Evolutionary conservation across 192 early-diverging fungal genomes (phyloP).

Genomic region (Mortierella antarctica): DNA sequence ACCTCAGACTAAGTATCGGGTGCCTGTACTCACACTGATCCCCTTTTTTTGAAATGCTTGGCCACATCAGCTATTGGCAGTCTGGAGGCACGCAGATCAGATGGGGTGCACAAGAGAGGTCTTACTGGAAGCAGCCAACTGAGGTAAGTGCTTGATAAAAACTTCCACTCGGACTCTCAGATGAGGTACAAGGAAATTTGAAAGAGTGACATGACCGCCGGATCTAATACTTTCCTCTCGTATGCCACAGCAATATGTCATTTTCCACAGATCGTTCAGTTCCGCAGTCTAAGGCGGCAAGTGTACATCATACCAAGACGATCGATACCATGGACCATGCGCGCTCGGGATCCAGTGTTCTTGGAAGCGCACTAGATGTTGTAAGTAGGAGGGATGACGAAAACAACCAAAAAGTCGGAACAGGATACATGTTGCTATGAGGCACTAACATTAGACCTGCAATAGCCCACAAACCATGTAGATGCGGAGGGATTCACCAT

Average conservation of each 20-base stretch:
- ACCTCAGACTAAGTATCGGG: too few species aligned
- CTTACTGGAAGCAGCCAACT: constrained; percentile 43
- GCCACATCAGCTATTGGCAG: constrained; percentile 2
- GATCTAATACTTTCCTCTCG: not conserved
- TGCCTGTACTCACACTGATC: too few species aligned
- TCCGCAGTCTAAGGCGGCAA: constrained; percentile 32
- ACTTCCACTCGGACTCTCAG: too few species aligned
- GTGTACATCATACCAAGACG: constrained; percentile 9
- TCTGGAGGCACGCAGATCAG: constrained; percentile 27
- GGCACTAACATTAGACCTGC: not conserved
- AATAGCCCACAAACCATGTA: constrained; percentile 29
- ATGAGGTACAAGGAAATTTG: not conserved
- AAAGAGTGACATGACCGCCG: not conserved
- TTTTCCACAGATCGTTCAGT: constrained; percentile 42
- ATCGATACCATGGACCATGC: constrained; percentile 18
- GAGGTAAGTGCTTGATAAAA: constrained; percentile 5
- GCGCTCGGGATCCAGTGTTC: constrained; percentile 32
- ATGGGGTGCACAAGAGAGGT: constrained; percentile 29
- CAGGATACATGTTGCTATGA: too few species aligned
- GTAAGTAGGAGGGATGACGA: constrained; percentile 13
- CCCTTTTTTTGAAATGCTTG: not conserved
- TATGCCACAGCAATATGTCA: constrained; percentile 27
- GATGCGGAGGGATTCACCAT: constrained; percentile 66
- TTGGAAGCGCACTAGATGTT: constrained; percentile 32
- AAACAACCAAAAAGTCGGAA: too few species aligned